These are phyloP conservation scores for Tolypocladium cylindrosporum DNA, from an alignment of 2,329 filamentous ascomycete genomes.

Conservation along the genomic window DNA sequence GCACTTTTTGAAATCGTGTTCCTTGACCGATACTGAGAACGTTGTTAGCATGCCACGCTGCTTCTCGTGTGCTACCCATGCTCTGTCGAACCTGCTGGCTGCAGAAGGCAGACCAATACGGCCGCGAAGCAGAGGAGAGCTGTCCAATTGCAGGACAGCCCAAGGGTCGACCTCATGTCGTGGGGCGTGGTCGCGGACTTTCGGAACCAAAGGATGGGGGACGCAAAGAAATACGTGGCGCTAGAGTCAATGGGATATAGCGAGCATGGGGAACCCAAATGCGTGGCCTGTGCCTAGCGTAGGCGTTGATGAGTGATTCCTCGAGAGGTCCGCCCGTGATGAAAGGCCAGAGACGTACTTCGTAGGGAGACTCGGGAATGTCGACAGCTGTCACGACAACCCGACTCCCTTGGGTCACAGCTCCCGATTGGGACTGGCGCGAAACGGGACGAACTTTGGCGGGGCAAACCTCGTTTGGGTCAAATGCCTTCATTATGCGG, in stretches of 20 bases:
- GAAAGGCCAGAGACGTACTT: background rate
- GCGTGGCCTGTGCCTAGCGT: background rate
- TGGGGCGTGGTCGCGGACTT: slow-evolving; percentile 8
- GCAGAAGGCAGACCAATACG: slow-evolving; percentile 49
- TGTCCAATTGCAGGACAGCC: slow-evolving; percentile 54
- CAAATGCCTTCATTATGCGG: background rate
- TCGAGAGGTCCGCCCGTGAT: background rate
- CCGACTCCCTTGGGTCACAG: background rate
- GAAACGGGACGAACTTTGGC: background rate
- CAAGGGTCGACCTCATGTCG: slow-evolving; percentile 40
- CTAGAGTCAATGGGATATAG: background rate
- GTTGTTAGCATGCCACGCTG: background rate
- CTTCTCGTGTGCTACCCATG: background rate
- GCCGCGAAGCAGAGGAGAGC: slow-evolving; percentile 50
- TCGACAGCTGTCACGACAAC: slow-evolving; percentile 2
- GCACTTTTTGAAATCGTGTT: slow-evolving; percentile 96
- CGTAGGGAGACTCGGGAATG: background rate
- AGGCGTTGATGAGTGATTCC: background rate
- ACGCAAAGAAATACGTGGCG: background rate
- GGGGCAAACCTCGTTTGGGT: background rate
- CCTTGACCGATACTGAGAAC: slow-evolving; percentile 68
- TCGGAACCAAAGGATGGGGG: background rate
- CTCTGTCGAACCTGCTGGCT: slow-evolving; percentile 49
- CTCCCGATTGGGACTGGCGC: background rate
- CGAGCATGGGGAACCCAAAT: background rate